These are phyloP conservation scores for Breviolum minutum DNA, from an alignment of 73 alveolate species.

Conservation along the genomic window DNA sequence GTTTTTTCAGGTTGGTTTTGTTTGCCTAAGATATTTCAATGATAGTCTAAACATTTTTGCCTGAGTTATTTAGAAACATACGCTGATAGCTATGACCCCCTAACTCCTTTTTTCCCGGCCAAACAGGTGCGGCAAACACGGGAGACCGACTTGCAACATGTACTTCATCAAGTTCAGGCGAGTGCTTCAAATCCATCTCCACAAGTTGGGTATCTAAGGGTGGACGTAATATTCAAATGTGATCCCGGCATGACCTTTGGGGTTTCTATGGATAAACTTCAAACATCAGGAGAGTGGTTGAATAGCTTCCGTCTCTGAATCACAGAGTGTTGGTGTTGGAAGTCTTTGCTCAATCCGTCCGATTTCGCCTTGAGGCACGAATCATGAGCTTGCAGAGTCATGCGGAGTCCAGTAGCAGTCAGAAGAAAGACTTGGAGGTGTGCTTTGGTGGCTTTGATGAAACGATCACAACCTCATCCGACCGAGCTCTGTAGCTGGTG, in stretches of 20 bases:
- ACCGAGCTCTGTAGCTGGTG: background rate
- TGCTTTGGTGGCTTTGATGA: background rate
- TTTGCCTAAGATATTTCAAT: no score
- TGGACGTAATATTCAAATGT: no score
- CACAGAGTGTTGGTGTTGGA: no score
- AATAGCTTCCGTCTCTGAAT: no score
- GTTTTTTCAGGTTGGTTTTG: no score
- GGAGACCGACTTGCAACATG: conserved; percentile 20
- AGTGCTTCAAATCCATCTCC: background rate
- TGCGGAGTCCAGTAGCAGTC: conserved; percentile 26
- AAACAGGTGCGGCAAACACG: conserved; percentile 90
- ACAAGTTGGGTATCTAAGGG: background rate
- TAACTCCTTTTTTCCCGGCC: background rate
- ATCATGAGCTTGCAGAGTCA: conserved; percentile 72
- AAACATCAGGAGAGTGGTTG: no score
- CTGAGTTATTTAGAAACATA: no score
- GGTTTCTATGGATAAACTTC: no score
- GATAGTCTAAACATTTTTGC: no score
- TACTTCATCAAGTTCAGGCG: conserved; percentile 72
- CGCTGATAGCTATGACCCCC: background rate
- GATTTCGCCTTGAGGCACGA: conserved; percentile 22
- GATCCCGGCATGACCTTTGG: no score
- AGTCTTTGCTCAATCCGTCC: no score
- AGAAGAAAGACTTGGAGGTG: conserved; percentile 64
- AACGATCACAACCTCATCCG: background rate